These are phyloP conservation scores for Pilaira anomala DNA, from an alignment of 192 early-diverging fungal species.

Conservation along the genomic window DNA sequence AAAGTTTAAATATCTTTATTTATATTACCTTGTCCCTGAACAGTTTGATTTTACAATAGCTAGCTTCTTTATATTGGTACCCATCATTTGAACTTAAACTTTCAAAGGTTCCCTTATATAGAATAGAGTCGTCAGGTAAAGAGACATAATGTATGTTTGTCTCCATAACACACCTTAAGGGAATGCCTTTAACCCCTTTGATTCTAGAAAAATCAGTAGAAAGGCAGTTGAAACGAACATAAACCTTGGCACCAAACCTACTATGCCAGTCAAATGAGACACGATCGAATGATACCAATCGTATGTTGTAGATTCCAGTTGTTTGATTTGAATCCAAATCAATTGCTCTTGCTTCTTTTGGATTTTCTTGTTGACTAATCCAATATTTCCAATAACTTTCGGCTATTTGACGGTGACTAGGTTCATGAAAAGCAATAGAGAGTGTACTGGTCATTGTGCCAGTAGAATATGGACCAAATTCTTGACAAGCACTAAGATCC, in stretches of 20 bases:
- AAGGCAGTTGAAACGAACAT: slow-evolving; percentile 71
- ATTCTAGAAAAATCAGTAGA: slow-evolving; percentile 78
- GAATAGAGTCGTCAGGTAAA: neutral
- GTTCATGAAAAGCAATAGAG: slow-evolving; percentile 70
- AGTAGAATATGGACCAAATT: neutral
- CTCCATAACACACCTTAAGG: slow-evolving; percentile 52
- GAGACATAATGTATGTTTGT: slow-evolving; percentile 29
- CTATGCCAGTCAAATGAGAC: slow-evolving; percentile 73
- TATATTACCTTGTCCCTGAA: slow-evolving; percentile 27
- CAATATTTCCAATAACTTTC: slow-evolving; percentile 70
- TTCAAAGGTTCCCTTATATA: slow-evolving; percentile 6
- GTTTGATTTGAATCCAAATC: slow-evolving; percentile 48
- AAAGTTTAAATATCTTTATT: neutral
- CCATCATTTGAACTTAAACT: slow-evolving; percentile 38
- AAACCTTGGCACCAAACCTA: slow-evolving; percentile 59
- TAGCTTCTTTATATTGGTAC: neutral
- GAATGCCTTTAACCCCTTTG: slow-evolving; percentile 79
- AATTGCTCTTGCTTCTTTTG: slow-evolving; percentile 56
- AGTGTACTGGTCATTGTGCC: slow-evolving; percentile 38
- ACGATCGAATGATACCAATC: slow-evolving; percentile 61
- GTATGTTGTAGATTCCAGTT: slow-evolving; percentile 48
- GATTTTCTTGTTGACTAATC: slow-evolving; percentile 64
- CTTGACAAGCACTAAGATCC: neutral
- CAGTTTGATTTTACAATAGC: slow-evolving; percentile 15
- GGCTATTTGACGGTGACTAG: slow-evolving; percentile 57